Conservation (phyloP, 306 rosid genomes). For the Cucumis hystrix region DNA sequence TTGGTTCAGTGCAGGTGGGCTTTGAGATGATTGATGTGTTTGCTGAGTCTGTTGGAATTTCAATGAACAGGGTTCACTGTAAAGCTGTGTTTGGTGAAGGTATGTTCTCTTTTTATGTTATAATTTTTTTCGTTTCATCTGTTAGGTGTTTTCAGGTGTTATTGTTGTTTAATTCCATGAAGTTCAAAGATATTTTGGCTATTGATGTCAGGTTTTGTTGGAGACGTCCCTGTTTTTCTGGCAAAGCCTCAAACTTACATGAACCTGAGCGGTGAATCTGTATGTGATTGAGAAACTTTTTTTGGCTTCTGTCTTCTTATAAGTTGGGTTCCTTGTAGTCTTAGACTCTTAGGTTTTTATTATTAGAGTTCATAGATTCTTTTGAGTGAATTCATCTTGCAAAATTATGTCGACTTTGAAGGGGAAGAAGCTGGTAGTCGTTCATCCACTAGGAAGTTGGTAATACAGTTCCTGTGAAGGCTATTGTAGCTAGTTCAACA, state of each 20-base stretch:
- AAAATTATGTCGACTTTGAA: neutral
- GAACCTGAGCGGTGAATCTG: constrained; percentile 96
- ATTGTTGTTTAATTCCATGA: constrained; percentile 3
- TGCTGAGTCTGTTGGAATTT: constrained; percentile 55
- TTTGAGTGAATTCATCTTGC: neutral
- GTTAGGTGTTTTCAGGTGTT: neutral
- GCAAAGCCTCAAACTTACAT: constrained; percentile 97
- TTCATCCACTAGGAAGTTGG: neutral
- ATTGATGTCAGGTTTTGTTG: constrained; percentile 52
- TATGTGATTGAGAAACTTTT: constrained; percentile 23
- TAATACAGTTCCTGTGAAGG: neutral
- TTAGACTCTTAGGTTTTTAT: neutral
- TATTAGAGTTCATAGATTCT: neutral
- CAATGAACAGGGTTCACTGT: constrained; percentile 43
- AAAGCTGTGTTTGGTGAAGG: constrained; percentile 85
- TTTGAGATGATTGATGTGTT: constrained; percentile 83
- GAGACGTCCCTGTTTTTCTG: constrained; percentile 65
- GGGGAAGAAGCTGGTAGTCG: neutral
- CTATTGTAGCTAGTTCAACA: neutral
- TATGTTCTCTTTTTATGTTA: constrained; percentile 1
- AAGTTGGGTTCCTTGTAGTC: neutral
- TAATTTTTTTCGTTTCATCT: neutral
- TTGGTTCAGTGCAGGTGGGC: constrained; percentile 45
- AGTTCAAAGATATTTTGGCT: constrained; percentile 9
- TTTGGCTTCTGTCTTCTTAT: neutral